A percentile compares a stretch with the other conserved stretches of the same genome.
phyloP scores from a whole-genome alignment of 139 green algal species.

The Bryopsis sp. region DNA sequence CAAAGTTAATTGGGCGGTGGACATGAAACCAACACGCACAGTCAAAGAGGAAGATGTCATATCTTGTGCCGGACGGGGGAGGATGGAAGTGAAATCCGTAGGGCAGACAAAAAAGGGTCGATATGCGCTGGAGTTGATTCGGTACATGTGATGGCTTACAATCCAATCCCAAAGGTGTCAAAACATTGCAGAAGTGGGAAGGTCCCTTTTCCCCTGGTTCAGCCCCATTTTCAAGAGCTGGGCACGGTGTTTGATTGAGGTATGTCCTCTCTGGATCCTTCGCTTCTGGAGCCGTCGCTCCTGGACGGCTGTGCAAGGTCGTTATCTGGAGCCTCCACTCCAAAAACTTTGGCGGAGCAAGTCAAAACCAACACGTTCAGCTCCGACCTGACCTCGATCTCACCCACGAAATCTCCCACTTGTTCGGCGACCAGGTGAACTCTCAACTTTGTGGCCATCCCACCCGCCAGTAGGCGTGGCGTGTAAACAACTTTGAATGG shows the following conservation, averaged over 20 bases:
- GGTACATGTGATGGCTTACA: constrained; percentile 35
- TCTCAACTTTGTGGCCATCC: constrained; percentile 43
- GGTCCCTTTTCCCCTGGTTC: too few species aligned
- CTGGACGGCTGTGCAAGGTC: too few species aligned
- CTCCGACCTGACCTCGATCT: constrained; percentile 44
- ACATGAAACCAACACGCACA: constrained; percentile 38
- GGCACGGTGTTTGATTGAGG: too few species aligned
- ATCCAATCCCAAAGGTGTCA: background rate
- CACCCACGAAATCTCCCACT: constrained; percentile 38
- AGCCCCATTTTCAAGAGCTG: too few species aligned
- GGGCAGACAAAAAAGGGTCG: constrained; percentile 54
- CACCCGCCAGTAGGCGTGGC: constrained; percentile 37
- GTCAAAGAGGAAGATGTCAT: constrained; percentile 65
- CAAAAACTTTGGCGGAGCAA: constrained; percentile 43
- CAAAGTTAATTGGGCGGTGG: constrained; percentile 64
- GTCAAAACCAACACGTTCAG: constrained; percentile 41
- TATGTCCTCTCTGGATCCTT: too few species aligned
- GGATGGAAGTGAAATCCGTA: constrained; percentile 51
- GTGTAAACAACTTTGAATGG: constrained; percentile 44
- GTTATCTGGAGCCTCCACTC: too few species aligned
- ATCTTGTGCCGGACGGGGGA: constrained; percentile 54
- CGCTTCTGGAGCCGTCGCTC: too few species aligned
- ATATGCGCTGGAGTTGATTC: constrained; percentile 50
- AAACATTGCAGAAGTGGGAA: too few species aligned
- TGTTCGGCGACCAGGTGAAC: constrained; percentile 44